These are phyloP conservation scores for Cryphonectria carpinicola DNA, from an alignment of 2,329 filamentous ascomycete species.

Conservation along the genomic window DNA sequence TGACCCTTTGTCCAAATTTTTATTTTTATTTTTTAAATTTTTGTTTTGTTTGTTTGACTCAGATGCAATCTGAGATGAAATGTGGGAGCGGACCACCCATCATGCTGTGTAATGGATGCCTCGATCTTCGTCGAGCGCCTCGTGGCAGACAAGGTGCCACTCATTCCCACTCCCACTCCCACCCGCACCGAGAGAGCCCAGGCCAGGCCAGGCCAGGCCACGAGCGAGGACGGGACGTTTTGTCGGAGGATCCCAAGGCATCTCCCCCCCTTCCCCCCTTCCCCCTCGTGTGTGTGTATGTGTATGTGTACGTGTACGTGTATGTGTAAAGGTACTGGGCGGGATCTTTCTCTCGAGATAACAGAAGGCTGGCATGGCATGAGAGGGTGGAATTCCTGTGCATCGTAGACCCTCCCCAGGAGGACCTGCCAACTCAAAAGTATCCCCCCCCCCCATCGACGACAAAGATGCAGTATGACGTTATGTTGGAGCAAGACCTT, in stretches of 20 bases:
- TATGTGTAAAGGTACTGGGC: not conserved
- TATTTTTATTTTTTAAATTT: not conserved
- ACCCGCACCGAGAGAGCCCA: not conserved
- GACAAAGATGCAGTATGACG: conserved; percentile 27
- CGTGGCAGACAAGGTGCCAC: conserved; percentile 23
- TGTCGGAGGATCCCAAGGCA: not conserved
- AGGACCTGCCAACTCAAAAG: not conserved
- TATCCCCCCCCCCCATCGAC: not conserved
- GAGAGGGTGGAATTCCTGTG: not conserved
- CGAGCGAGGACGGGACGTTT: not conserved
- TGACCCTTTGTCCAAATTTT: not conserved
- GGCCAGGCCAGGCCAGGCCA: not conserved
- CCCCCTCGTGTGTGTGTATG: not conserved
- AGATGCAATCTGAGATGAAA: conserved; percentile 29
- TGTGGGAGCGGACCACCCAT: conserved; percentile 7
- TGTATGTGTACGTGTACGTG: too few relatives aligned
- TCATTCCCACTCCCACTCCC: not conserved
- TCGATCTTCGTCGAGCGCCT: conserved; percentile 22
- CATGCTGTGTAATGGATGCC: conserved; percentile 23
- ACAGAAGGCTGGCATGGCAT: conserved; percentile 8
- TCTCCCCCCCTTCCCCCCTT: not conserved
- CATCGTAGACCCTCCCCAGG: not conserved
- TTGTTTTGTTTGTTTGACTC: conserved; percentile 20
- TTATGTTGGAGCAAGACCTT: conserved; percentile 6
- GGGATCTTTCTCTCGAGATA: not conserved